A percentile compares a stretch with the other conserved stretches of the same genome.
phyloP scores from a whole-genome alignment of 805 yeast genomes.

The Schwanniomyces vanrijiae region DNA sequence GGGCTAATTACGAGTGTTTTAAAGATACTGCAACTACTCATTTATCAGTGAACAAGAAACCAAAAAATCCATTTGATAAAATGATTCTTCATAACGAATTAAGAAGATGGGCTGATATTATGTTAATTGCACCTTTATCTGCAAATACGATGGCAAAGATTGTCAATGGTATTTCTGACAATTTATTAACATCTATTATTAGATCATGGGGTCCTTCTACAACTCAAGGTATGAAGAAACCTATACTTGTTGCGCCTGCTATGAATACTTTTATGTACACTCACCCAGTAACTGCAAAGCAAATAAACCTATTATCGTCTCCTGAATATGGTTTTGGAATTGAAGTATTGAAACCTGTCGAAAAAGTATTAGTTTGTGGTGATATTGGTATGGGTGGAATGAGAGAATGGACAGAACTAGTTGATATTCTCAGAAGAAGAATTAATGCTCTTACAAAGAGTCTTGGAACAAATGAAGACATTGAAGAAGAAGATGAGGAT shows the following conservation, averaged over 20 bases:
- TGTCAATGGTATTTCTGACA: conserved; percentile 45
- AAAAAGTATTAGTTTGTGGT: conserved; percentile 47
- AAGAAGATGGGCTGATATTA: conserved; percentile 48
- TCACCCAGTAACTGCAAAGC: conserved; percentile 46
- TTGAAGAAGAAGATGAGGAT: conserved; percentile 28
- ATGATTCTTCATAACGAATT: conserved; percentile 44
- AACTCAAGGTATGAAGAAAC: conserved; percentile 27
- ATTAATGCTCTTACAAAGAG: conserved; percentile 29
- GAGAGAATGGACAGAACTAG: conserved; percentile 49
- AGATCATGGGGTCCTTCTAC: conserved; percentile 33
- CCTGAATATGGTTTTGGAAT: conserved; percentile 43
- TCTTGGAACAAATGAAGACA: conserved; percentile 14
- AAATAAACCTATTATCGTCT: conserved; percentile 28
- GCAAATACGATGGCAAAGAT: conserved; percentile 47
- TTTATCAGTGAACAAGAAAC: conserved; percentile 14
- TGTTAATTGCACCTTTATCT: conserved; percentile 46
- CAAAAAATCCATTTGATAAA: conserved; percentile 34
- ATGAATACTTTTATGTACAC: conserved; percentile 51
- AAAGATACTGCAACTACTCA: conserved; percentile 16
- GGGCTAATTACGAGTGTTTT: conserved; percentile 52
- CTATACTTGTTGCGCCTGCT: conserved; percentile 48
- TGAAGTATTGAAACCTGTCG: conserved; percentile 46
- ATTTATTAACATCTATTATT: conserved; percentile 41
- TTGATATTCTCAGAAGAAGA: conserved; percentile 39
- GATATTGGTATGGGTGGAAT: conserved; percentile 53